phyloP scores from a whole-genome alignment of 257 asterid genomes.

The Fraxinus pennsylvanica region DNA sequence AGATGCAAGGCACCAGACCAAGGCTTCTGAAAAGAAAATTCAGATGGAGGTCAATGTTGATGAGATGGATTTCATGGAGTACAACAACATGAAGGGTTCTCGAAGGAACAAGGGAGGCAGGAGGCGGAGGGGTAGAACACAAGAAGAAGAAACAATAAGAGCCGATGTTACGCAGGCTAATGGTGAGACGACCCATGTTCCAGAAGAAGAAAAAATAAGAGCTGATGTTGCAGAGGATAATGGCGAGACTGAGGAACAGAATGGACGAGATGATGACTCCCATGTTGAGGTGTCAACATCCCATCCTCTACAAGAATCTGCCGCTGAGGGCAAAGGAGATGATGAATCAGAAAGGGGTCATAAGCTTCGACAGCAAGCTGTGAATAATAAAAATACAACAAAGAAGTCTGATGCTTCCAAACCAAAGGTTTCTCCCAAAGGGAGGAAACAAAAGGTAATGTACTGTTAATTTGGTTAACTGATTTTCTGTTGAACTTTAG shows the following conservation, averaged over 20 bases:
- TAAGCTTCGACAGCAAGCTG: conserved; percentile 41
- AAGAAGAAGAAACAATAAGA: conserved; percentile 40
- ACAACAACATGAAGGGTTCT: conserved; percentile 60
- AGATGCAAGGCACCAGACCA: conserved; percentile 33
- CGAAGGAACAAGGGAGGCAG: conserved; percentile 71
- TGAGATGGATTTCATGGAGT: conserved; percentile 78
- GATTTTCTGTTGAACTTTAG: background rate
- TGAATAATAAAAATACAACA: conserved; percentile 41
- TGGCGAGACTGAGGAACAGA: conserved; percentile 35
- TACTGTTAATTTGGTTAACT: conserved; percentile 3
- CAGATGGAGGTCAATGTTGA: conserved; percentile 43
- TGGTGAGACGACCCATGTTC: conserved; percentile 14
- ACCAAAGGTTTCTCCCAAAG: conserved; percentile 58
- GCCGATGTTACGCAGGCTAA: conserved; percentile 24
- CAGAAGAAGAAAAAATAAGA: conserved; percentile 10
- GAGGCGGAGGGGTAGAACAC: conserved; percentile 53
- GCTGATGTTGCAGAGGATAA: conserved; percentile 31
- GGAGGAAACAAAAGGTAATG: conserved; percentile 79
- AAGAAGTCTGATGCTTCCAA: conserved; percentile 60
- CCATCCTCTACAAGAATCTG: conserved; percentile 42
- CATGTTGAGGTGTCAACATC: conserved; percentile 39
- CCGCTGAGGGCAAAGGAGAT: conserved; percentile 35
- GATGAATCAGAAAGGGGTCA: conserved; percentile 38
- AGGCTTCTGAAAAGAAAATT: conserved; percentile 38
- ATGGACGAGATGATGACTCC: conserved; percentile 36